Evolutionary conservation across 2,329 filamentous ascomycete species (phyloP).

Genomic region (Teratosphaeria pseudoeucalypti): DNA sequence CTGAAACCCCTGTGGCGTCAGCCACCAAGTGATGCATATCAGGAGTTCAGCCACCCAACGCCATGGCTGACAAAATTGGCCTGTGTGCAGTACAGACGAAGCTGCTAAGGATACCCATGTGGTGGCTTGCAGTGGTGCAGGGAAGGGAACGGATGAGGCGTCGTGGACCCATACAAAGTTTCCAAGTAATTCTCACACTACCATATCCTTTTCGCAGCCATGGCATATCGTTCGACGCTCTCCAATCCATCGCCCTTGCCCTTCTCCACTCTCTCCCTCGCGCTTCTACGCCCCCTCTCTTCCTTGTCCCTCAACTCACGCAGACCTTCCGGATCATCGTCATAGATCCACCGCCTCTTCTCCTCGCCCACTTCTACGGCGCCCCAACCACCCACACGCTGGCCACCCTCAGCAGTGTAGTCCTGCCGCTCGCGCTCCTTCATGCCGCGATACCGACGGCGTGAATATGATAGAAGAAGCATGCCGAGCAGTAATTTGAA

Average conservation of each 20-base stretch:
- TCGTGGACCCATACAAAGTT: not conserved
- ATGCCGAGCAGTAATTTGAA: slow-evolving; percentile 72
- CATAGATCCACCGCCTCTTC: slow-evolving; percentile 73
- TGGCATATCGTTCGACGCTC: slow-evolving; percentile 71
- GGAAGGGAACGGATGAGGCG: not conserved
- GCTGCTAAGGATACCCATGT: not conserved
- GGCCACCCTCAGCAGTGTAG: slow-evolving; percentile 56
- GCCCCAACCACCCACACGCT: slow-evolving; percentile 70
- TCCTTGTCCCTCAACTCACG: slow-evolving; percentile 50
- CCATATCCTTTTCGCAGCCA: slow-evolving; percentile 97
- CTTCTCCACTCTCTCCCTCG: slow-evolving; percentile 33
- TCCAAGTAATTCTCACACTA: slow-evolving; percentile 31
- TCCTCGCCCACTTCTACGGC: slow-evolving; percentile 84
- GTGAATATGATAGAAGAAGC: slow-evolving; percentile 67
- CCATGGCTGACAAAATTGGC: not conserved
- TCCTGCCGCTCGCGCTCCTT: slow-evolving; percentile 51
- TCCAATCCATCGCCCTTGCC: slow-evolving; percentile 47
- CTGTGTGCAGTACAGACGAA: not conserved
- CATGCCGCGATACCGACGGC: slow-evolving; percentile 72
- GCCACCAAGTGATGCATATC: not conserved
- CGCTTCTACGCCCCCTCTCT: slow-evolving; percentile 53
- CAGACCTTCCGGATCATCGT: slow-evolving; percentile 66
- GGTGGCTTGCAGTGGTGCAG: not conserved
- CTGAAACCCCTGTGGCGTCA: not conserved
- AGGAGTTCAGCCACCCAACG: not conserved